Evolutionary conservation across 2,329 filamentous ascomycete species (phyloP).

Genomic region (Cladophialophora exuberans): DNA sequence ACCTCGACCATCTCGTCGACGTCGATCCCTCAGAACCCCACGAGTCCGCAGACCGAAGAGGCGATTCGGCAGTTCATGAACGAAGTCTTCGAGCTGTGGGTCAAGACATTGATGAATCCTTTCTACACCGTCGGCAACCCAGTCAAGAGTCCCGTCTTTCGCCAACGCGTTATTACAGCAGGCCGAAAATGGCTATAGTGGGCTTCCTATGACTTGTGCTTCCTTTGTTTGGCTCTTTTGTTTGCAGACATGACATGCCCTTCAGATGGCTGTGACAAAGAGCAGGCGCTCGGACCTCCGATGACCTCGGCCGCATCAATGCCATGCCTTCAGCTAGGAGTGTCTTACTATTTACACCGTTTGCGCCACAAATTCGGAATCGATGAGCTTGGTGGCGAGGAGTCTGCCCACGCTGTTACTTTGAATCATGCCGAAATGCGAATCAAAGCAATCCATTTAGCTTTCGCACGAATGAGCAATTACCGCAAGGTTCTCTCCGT

Average conservation of each 20-base stretch:
- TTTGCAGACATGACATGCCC: conserved; percentile 13
- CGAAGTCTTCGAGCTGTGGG: conserved; percentile 95
- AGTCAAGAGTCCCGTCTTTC: conserved; percentile 84
- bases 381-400: background rate
- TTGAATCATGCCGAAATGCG: background rate
- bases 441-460: background rate
- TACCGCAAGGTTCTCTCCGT: too few species aligned
- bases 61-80: conserved; percentile 92
- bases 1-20: conserved; percentile 53
- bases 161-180: conserved; percentile 77
- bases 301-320: background rate
- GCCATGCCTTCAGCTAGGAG: background rate
- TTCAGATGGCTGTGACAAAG: conserved; percentile 7
- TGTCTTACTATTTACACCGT: background rate
- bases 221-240: conserved; percentile 7
- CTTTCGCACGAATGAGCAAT: background rate
- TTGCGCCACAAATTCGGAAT: background rate
- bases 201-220: background rate
- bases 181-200: conserved; percentile 86
- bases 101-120: conserved; percentile 96
- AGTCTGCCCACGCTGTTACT: background rate
- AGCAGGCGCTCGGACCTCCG: background rate
- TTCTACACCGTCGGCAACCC: conserved; percentile 88
- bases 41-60: conserved; percentile 88
- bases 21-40: conserved; percentile 82